phyloP scores from a whole-genome alignment of 129 eudicot genomes.

The Flaveria sonorensis region DNA sequence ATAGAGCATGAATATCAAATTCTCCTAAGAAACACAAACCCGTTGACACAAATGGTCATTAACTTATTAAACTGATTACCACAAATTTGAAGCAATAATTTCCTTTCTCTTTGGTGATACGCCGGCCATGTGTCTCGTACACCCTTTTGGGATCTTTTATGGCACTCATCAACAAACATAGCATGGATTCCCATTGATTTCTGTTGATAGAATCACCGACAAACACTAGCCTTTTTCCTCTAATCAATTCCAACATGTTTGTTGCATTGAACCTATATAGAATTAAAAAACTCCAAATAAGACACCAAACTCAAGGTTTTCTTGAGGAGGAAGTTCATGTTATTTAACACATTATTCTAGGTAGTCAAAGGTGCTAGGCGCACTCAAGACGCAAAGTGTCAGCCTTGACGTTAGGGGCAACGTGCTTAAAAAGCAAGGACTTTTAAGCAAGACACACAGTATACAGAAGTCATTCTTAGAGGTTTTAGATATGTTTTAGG shows the following conservation, averaged over 20 bases:
- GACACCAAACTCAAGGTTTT: background rate
- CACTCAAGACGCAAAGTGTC: background rate
- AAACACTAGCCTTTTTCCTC: slow-evolving; percentile 88
- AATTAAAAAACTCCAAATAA: slow-evolving; percentile 16
- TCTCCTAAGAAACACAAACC: background rate
- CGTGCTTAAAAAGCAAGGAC: background rate
- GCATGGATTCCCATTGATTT: slow-evolving; percentile 97
- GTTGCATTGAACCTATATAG: slow-evolving; percentile 77
- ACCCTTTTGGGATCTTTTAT: slow-evolving; percentile 84
- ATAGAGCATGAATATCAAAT: background rate
- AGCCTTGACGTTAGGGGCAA: background rate
- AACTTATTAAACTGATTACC: slow-evolving; percentile 39
- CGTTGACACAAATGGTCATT: background rate
- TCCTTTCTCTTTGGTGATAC: slow-evolving; percentile 78
- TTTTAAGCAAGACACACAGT: background rate
- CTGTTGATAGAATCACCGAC: slow-evolving; percentile 96
- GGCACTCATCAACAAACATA: slow-evolving; percentile 80
- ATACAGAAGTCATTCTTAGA: background rate
- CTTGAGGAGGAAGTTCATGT: background rate
- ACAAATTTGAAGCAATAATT: slow-evolving; percentile 79
- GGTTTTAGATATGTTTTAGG: too few relatives aligned
- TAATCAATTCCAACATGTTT: slow-evolving; percentile 67
- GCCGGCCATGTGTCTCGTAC: slow-evolving; percentile 72
- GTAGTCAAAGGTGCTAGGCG: background rate
- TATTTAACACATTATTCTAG: too few relatives aligned